phyloP scores from a whole-genome alignment of 2,329 filamentous ascomycete species.

The Neopestalotiopsis clavispora region DNA sequence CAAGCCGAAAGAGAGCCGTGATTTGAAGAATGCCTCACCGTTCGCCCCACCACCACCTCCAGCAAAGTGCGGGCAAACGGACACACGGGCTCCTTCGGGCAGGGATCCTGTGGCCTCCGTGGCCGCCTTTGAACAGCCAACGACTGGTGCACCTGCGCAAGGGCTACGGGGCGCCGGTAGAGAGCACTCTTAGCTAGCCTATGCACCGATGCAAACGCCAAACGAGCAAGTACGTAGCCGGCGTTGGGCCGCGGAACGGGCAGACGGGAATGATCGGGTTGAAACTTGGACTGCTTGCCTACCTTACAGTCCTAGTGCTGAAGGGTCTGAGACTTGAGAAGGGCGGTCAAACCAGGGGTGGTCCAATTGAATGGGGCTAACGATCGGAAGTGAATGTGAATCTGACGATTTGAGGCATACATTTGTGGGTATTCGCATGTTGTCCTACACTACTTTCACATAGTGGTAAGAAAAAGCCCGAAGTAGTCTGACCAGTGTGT shows the following conservation, averaged over 20 bases:
- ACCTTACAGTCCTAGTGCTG: not conserved
- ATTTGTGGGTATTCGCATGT: not conserved
- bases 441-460: not conserved
- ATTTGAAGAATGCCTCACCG: not conserved
- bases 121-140: not conserved
- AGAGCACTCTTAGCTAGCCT: not conserved
- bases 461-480: not conserved
- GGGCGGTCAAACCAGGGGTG: not conserved
- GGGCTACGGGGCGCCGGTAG: not conserved
- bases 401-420: not conserved
- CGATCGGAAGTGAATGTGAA: not conserved
- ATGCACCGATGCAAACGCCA: not conserved
- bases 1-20: not conserved
- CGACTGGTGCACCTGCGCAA: not conserved
- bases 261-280: not conserved
- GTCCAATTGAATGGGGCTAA: not conserved
- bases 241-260: not conserved
- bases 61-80: not conserved
- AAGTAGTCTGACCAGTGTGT: not conserved
- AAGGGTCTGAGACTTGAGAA: not conserved
- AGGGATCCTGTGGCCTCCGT: not conserved
- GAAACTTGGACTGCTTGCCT: not conserved
- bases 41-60: constrained; percentile 1
- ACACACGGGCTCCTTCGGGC: not conserved
- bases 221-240: not conserved